phyloP scores from a whole-genome alignment of 805 yeast genomes.

The Debaryomyces prosopidis region DNA sequence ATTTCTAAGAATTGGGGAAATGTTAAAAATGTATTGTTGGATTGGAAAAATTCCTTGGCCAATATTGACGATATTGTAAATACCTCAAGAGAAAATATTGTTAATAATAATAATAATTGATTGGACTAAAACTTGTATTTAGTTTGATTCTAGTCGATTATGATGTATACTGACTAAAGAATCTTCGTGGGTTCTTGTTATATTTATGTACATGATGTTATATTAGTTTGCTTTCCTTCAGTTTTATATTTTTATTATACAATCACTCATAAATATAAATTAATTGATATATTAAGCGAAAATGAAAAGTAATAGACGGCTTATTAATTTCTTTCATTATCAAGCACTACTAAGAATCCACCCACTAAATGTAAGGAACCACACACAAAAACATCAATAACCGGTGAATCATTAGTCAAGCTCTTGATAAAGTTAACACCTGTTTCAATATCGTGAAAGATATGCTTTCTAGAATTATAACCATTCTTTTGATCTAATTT shows the following conservation, averaged over 20 bases:
- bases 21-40: conserved; percentile 33
- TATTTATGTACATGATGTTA: background rate
- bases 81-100: conserved; percentile 44
- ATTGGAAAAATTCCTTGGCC: conserved; percentile 42
- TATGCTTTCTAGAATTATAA: conserved; percentile 39
- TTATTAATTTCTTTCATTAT: conserved; percentile 37
- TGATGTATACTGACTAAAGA: background rate
- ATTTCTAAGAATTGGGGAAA: conserved; percentile 34
- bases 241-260: no score
- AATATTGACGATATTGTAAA: conserved; percentile 43
- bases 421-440: conserved; percentile 57
- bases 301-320: background rate
- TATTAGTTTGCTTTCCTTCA: no score
- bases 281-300: background rate
- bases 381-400: conserved; percentile 78
- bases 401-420: conserved; percentile 35
- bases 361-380: conserved; percentile 96
- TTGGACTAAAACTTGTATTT: background rate
- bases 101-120: conserved; percentile 20
- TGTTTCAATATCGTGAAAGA: conserved; percentile 75
- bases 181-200: background rate
- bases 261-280: background rate
- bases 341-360: conserved; percentile 85
- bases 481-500: conserved; percentile 31
- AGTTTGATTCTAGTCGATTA: background rate